A percentile compares a stretch with the other conserved stretches of the same genome.
These are phyloP conservation scores for Cordyceps javanica DNA, from an alignment of 2,329 filamentous ascomycete species.

Conservation along the genomic window DNA sequence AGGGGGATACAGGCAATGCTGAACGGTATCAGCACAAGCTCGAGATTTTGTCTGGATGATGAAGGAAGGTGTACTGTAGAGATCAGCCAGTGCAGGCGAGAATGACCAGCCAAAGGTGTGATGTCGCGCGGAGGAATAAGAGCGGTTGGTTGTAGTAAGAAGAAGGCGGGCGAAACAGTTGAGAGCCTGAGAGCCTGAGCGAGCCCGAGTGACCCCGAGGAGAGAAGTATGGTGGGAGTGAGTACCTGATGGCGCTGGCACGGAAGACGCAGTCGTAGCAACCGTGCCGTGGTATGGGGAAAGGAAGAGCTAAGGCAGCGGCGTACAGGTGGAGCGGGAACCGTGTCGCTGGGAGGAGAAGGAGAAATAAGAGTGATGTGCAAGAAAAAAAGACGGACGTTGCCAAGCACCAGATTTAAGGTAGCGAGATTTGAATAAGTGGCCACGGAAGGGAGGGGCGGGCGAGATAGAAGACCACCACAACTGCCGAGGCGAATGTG, in stretches of 20 bases:
- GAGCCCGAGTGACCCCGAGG: too few species aligned
- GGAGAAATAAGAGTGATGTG: slow-evolving; percentile 6
- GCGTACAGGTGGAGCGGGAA: slow-evolving; percentile 6
- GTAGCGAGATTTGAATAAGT: slow-evolving; percentile 13
- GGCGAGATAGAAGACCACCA: slow-evolving; percentile 2
- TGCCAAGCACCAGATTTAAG: slow-evolving; percentile 12
- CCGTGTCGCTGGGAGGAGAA: slow-evolving; percentile 1
- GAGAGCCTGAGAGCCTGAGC: background rate
- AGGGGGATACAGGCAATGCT: too few species aligned
- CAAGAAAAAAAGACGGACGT: slow-evolving; percentile 3
- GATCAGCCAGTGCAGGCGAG: too few species aligned
- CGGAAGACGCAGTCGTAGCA: background rate
- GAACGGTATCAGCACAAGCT: too few species aligned
- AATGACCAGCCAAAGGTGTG: too few species aligned
- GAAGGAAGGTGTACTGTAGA: too few species aligned
- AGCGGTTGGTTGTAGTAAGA: background rate
- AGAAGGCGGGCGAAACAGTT: background rate
- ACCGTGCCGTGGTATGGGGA: too few species aligned
- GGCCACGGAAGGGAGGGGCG: slow-evolving; percentile 8
- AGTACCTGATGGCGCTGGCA: too few species aligned
- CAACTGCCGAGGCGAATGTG: slow-evolving; percentile 9
- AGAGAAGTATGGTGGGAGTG: too few species aligned
- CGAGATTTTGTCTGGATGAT: too few species aligned
- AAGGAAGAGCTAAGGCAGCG: background rate
- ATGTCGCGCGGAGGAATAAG: too few species aligned